These are phyloP conservation scores for Aureobasidium sp. DNA, from an alignment of 2,329 filamentous ascomycete species.

Conservation along the genomic window DNA sequence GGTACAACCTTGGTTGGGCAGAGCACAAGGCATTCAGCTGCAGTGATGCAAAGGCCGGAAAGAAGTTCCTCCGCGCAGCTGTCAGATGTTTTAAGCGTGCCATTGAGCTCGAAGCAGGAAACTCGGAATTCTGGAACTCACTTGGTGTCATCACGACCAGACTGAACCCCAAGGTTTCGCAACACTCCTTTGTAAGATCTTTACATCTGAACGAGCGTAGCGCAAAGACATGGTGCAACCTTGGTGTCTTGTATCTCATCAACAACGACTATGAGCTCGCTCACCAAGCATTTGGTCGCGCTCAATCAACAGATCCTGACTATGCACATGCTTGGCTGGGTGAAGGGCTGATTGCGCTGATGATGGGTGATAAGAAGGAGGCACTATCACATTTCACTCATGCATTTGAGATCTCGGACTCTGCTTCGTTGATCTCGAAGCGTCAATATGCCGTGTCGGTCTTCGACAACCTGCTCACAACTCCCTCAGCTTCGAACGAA, in stretches of 20 bases:
- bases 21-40: slow-evolving; percentile 72
- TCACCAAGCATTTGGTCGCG: slow-evolving; percentile 79
- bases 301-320: slow-evolving; percentile 90
- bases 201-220: slow-evolving; percentile 86
- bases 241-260: slow-evolving; percentile 76
- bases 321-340: slow-evolving; percentile 91
- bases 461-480: slow-evolving; percentile 70
- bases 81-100: slow-evolving; percentile 89
- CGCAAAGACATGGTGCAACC: slow-evolving; percentile 79
- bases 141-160: slow-evolving; percentile 83
- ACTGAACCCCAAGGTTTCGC: slow-evolving; percentile 77
- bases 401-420: slow-evolving; percentile 84
- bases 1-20: slow-evolving; percentile 94
- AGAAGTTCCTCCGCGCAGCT: slow-evolving; percentile 67
- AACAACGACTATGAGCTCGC: slow-evolving; percentile 80
- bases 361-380: slow-evolving; percentile 66
- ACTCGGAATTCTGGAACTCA: slow-evolving; percentile 95
- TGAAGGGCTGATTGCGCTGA: slow-evolving; percentile 74
- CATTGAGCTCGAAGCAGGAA: slow-evolving; percentile 90
- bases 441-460: slow-evolving; percentile 70
- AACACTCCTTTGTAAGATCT: slow-evolving; percentile 88
- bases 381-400: slow-evolving; percentile 83
- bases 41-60: slow-evolving; percentile 47
- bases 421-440: slow-evolving; percentile 63
- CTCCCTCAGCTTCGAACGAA: slow-evolving; percentile 43